phyloP scores from a whole-genome alignment of 345 rosid species.

The Euphorbia pulcherrima region DNA sequence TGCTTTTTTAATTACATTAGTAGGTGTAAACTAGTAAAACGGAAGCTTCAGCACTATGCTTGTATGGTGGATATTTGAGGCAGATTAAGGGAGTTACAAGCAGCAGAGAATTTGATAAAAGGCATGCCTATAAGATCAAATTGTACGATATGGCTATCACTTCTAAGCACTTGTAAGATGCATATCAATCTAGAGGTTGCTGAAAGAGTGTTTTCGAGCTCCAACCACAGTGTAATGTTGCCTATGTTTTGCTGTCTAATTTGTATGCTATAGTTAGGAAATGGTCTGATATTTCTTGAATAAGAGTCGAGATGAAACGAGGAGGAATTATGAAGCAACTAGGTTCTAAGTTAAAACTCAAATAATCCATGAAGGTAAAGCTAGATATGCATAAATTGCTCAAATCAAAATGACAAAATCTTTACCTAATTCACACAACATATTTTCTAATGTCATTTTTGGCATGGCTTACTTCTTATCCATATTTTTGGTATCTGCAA shows the following conservation, averaged over 20 bases:
- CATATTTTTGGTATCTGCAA: no score
- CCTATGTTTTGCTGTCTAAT: constrained; percentile 58
- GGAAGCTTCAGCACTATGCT: constrained; percentile 56
- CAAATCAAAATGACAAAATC: no score
- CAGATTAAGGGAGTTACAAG: constrained; percentile 53
- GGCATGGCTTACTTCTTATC: no score
- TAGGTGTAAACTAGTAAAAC: constrained; percentile 20
- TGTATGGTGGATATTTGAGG: constrained; percentile 77
- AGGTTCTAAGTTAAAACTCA: no score
- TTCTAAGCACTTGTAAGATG: constrained; percentile 68
- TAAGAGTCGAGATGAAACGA: constrained; percentile 58
- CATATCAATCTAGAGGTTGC: constrained; percentile 50
- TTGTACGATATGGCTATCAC: constrained; percentile 56
- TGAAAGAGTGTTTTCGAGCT: constrained; percentile 50
- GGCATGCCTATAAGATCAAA: constrained; percentile 51
- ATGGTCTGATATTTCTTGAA: constrained; percentile 53
- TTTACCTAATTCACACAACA: no score
- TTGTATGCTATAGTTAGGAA: constrained; percentile 57
- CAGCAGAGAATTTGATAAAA: constrained; percentile 55
- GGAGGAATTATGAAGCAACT: constrained; percentile 47
- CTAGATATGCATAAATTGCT: no score
- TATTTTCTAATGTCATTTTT: no score
- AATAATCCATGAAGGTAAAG: no score
- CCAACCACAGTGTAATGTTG: constrained; percentile 53
- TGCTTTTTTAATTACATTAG: constrained; percentile 47